phyloP scores from a whole-genome alignment of 2,329 filamentous ascomycete genomes.

The Colletotrichum noveboracense region DNA sequence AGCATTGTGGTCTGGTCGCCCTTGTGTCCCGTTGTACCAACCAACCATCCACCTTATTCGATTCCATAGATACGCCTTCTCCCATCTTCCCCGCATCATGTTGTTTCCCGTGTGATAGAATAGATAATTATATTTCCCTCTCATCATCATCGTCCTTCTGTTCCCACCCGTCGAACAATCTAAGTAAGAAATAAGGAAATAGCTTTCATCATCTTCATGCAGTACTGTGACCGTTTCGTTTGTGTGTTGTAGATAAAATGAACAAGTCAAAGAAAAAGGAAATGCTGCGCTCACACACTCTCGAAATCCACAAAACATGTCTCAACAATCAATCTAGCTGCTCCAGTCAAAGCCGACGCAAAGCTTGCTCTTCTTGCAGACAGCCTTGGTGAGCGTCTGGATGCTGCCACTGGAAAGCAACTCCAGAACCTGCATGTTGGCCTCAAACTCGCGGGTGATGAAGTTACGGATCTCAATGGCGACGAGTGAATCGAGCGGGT shows the following conservation, averaged over 20 bases:
- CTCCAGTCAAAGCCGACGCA: conserved; percentile 22
- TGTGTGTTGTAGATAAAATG: not conserved
- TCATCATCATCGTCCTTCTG: not conserved
- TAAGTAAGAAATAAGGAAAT: not conserved
- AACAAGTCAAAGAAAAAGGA: not conserved
- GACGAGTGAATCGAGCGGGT: conserved; percentile 53
- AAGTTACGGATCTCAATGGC: conserved; percentile 57
- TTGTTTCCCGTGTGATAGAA: not conserved
- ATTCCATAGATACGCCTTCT: not conserved
- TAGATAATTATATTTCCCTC: not conserved
- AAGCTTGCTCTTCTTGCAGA: conserved; percentile 52
- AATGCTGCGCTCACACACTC: not conserved
- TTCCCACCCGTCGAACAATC: not conserved
- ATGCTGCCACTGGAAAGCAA: conserved; percentile 57
- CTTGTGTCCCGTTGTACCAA: conserved; percentile 16
- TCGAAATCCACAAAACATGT: not conserved
- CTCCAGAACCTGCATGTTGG: conserved; percentile 60
- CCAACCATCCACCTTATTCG: not conserved
- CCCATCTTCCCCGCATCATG: not conserved
- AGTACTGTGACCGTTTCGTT: not conserved
- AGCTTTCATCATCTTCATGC: not conserved
- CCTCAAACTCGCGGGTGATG: conserved; percentile 54
- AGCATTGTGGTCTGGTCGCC: conserved; percentile 20
- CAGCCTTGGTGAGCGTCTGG: conserved; percentile 50
- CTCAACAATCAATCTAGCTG: not conserved